Conservation (phyloP, 139 green algal species). For the Micractinium conductrix region DNA sequence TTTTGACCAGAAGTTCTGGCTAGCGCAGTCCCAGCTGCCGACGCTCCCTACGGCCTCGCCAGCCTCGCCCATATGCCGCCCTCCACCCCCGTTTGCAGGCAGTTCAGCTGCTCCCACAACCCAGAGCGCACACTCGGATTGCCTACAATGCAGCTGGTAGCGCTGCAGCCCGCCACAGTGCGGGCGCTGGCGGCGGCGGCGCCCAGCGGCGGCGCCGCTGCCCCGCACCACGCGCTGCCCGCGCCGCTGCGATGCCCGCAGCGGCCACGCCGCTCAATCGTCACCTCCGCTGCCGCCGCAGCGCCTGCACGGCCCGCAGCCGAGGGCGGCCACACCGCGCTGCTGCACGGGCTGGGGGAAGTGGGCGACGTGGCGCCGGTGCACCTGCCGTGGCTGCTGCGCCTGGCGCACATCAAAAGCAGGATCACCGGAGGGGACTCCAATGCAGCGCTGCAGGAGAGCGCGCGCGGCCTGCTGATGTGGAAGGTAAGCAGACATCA, state of each 20-base stretch:
- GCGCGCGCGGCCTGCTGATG: constrained; percentile 53
- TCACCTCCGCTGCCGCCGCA: not conserved
- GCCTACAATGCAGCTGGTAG: not conserved
- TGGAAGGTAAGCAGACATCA: constrained; percentile 68
- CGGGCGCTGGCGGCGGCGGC: not conserved
- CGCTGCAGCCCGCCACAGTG: not conserved
- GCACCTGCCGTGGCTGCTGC: constrained; percentile 80
- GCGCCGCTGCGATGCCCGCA: not conserved
- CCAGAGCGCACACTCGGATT: no score
- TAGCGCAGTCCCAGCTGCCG: no score
- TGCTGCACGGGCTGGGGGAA: constrained; percentile 77
- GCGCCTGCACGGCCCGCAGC: not conserved
- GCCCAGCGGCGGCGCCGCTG: not conserved
- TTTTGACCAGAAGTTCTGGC: no score
- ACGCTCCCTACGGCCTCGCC: no score
- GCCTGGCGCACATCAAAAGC: constrained; percentile 71
- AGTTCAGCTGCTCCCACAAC: no score
- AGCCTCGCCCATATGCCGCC: no score
- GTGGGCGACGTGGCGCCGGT: constrained; percentile 70
- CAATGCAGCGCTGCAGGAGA: constrained; percentile 52
- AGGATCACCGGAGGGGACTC: constrained; percentile 52
- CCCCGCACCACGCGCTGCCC: not conserved
- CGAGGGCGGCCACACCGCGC: constrained; percentile 35
- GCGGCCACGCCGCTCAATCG: not conserved
- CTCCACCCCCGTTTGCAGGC: no score